Percentiles rank a stretch among this genome's conserved stretches.
Evolutionary conservation across 192 early-diverging fungal species (phyloP).

Genomic region (Phycomyces nitens): DNA sequence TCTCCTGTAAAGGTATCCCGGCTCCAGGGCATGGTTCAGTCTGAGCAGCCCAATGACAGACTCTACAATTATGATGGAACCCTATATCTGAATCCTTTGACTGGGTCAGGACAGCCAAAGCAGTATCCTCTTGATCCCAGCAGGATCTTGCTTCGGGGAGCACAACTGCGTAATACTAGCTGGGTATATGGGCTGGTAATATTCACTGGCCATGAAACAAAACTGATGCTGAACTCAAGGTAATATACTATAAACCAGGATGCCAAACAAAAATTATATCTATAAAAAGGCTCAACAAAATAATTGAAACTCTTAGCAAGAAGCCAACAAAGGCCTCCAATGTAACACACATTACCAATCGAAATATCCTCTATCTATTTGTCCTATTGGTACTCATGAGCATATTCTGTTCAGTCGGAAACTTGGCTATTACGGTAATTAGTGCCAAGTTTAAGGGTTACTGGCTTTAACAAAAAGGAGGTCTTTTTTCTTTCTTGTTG

Average conservation of each 20-base stretch:
- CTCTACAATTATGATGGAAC: conserved; percentile 95
- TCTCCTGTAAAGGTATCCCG: conserved; percentile 65
- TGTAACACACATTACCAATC: conserved; percentile 87
- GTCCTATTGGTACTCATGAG: conserved; percentile 80
- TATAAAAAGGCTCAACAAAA: not conserved
- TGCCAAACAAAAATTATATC: not conserved
- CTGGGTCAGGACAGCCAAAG: conserved; percentile 43
- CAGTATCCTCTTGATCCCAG: conserved; percentile 86
- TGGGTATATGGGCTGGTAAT: conserved; percentile 94
- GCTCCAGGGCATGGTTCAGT: conserved; percentile 73
- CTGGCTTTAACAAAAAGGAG: not conserved
- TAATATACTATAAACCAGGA: not conserved
- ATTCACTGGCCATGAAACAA: conserved; percentile 97
- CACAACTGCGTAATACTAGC: conserved; percentile 87
- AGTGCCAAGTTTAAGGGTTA: not conserved
- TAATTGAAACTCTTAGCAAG: conserved; percentile 26
- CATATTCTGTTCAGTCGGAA: conserved; percentile 83
- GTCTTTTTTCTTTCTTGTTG: conserved; percentile 12
- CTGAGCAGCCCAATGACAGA: conserved; percentile 92
- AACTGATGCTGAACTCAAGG: conserved; percentile 93
- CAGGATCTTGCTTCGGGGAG: conserved; percentile 91
- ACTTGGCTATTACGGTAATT: conserved; percentile 56
- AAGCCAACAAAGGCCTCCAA: conserved; percentile 94
- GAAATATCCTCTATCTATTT: conserved; percentile 92
- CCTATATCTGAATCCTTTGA: conserved; percentile 45